Conservation (phyloP, 345 rosid species). For the Nephelium lappaceum region DNA sequence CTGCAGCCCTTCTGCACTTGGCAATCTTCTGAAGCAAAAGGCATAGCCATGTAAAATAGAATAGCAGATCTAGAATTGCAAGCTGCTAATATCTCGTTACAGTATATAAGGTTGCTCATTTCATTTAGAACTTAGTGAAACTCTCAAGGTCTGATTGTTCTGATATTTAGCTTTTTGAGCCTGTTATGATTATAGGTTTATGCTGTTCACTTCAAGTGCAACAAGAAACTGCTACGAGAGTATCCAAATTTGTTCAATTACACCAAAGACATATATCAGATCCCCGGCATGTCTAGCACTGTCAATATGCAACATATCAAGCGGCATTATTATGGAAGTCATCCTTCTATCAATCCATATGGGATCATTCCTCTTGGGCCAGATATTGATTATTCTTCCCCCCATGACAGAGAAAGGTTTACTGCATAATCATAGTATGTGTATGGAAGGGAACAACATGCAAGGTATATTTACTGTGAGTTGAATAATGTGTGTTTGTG, state of each 20-base stretch:
- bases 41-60: background rate
- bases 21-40: background rate
- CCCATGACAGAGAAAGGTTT: constrained; percentile 64
- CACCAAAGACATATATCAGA: constrained; percentile 64
- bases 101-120: background rate
- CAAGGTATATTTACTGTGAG: background rate
- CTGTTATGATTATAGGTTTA: constrained; percentile 48
- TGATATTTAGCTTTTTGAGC: background rate
- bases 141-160: background rate
- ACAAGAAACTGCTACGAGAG: constrained; percentile 70
- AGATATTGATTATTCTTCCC: constrained; percentile 51
- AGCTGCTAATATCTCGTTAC: background rate
- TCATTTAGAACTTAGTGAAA: background rate
- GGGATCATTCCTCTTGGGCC: constrained; percentile 75
- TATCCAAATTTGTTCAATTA: constrained; percentile 72
- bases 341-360: constrained; percentile 65
- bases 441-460: background rate
- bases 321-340: constrained; percentile 77
- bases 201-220: constrained; percentile 81
- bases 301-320: constrained; percentile 76
- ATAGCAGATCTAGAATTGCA: background rate
- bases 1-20: background rate
- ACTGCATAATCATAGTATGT: constrained; percentile 17
- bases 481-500: background rate
- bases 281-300: constrained; percentile 57